A percentile compares a stretch with the other conserved stretches of the same genome.
Conservation (phyloP, 306 rosid species). For the Lathyrus tuberosus region DNA sequence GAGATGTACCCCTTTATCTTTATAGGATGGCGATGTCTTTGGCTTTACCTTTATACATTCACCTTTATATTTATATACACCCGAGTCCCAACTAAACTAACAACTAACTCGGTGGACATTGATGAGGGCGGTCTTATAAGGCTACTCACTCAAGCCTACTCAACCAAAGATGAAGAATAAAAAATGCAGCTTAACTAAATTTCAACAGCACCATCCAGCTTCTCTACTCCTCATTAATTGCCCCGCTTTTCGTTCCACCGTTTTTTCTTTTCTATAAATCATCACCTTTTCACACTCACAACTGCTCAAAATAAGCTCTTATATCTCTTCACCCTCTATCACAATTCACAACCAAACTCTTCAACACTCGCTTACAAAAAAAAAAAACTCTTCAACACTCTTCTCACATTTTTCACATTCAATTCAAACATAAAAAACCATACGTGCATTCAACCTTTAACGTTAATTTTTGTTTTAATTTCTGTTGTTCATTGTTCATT, state of each 20-base stretch:
- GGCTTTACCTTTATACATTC: neutral
- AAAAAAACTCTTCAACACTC: too few relatives aligned
- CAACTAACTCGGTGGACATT: constrained; percentile 10
- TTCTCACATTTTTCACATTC: too few relatives aligned
- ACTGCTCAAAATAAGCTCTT: too few relatives aligned
- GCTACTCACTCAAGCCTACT: neutral
- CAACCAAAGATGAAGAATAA: neutral
- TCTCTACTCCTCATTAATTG: neutral
- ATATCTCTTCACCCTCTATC: too few relatives aligned
- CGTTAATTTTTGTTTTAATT: too few relatives aligned
- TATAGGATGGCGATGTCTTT: neutral
- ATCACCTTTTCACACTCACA: constrained; percentile 6
- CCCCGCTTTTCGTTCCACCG: neutral
- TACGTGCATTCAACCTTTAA: too few relatives aligned
- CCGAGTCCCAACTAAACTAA: neutral
- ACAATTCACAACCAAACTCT: too few relatives aligned
- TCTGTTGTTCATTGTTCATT: too few relatives aligned
- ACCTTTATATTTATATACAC: too few relatives aligned
- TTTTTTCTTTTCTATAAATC: neutral
- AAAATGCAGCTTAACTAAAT: neutral
- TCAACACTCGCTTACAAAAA: too few relatives aligned
- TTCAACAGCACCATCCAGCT: neutral
- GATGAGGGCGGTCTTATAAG: constrained; percentile 9
- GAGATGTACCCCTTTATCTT: neutral
- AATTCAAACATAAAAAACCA: too few relatives aligned